Evolutionary conservation across 2,329 filamentous ascomycete species (phyloP).

Genomic region (Chaetomiaceae sp.): DNA sequence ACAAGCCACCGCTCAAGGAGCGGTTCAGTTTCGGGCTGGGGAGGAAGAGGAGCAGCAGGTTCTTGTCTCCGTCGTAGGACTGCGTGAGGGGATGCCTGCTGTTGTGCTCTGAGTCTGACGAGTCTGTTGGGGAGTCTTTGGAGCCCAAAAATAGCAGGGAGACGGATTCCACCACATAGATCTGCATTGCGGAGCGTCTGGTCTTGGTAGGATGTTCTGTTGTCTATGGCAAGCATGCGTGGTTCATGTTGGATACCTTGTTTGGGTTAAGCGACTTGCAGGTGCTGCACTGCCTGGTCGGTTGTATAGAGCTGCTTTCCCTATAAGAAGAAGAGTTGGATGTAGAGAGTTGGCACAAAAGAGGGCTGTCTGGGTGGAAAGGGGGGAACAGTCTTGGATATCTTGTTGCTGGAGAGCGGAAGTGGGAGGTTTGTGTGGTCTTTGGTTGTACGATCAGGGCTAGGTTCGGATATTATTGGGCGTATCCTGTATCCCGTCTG

Average conservation of each 20-base stretch:
- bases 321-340: neutral
- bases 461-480: neutral
- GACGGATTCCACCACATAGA: neutral
- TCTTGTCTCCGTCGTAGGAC: constrained; percentile 32
- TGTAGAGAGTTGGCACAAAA: neutral
- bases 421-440: neutral
- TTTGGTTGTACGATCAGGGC: constrained; percentile 8
- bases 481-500: neutral
- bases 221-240: neutral
- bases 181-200: neutral
- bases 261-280: neutral
- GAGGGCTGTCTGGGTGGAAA: neutral
- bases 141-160: neutral
- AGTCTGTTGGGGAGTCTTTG: neutral
- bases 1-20: constrained; percentile 50
- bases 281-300: neutral
- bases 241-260: neutral
- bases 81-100: constrained; percentile 3
- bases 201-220: neutral
- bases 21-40: constrained; percentile 64
- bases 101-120: constrained; percentile 5
- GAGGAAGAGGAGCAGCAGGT: constrained; percentile 63
- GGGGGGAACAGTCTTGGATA: neutral
- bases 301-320: neutral
- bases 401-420: neutral